Evolutionary conservation across 306 rosid genomes (phyloP), one percentile per base, ranked within the genome.

Genomic region (Lathyrus oleraceus): DNA sequence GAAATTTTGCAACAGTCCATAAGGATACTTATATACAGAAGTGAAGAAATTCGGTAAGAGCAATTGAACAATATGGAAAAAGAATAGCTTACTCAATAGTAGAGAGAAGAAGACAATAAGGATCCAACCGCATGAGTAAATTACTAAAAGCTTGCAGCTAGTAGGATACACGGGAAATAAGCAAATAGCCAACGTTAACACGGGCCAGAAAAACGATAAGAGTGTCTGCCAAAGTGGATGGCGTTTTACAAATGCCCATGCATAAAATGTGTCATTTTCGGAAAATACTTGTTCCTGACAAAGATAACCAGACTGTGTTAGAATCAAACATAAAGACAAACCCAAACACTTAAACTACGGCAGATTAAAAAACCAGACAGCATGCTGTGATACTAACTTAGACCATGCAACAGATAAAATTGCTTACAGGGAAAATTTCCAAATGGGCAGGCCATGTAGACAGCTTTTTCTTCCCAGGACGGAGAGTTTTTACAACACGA

Each of bases 371-470:
- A 71, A 60, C 16, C 17, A 44, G 21, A 72, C 36, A 59, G 10
- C 14, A 54, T n/a, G 10, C 20, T 5, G 8, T 5, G 8, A 48
- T 62, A 69, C 56, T 52, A 47, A 53, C 23, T 62, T 8, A 70
- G 27, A 80, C 60, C 21, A 42, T 51, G 49, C 71, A 71, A 20
- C 19, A 74, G 38, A 8, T 49, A 42, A 71, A 49, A 40, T 7
- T 12, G 61, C 92, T 78, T 76, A 95, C 96, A 51, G 83, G 84
- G 79, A 87, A 91, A 61, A 95, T 95, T 85, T 95, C 99, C 71
- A 95, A 76, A 85, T 95, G 97, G 19, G 97, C 97, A 44, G 97
- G 97, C 97, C 99, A 95, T 13, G 97, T 91, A 47, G 99, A 95
- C 69, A 95, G 65, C 81, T 95, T 95, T 79, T 80, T 89, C 91